Conservation (phyloP, 2,329 filamentous ascomycete species). For the Cladosporium sp. region DNA sequence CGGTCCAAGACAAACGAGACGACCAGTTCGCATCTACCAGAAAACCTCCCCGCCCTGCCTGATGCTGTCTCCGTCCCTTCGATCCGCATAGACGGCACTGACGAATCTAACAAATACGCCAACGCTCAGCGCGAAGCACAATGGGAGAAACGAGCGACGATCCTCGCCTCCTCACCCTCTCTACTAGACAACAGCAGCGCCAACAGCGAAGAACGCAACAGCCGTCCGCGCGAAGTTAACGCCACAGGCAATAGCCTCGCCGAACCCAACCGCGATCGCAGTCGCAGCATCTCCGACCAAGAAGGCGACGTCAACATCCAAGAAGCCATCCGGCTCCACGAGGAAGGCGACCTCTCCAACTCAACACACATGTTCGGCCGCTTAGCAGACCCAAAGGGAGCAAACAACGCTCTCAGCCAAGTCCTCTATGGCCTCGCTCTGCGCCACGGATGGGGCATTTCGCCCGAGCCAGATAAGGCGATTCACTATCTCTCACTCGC, state of each 20-base stretch:
- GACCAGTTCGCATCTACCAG: slow-evolving; percentile 68
- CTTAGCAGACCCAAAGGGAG: slow-evolving; percentile 76
- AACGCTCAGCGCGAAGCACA: slow-evolving; percentile 60
- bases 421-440: slow-evolving; percentile 92
- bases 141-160: slow-evolving; percentile 93
- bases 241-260: neutral
- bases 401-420: slow-evolving; percentile 90
- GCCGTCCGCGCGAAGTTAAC: neutral
- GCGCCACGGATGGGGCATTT: slow-evolving; percentile 90
- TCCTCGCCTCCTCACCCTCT: slow-evolving; percentile 60
- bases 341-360: slow-evolving; percentile 69
- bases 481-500: slow-evolving; percentile 83
- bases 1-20: slow-evolving; percentile 47
- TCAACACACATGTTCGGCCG: slow-evolving; percentile 83
- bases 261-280: slow-evolving; percentile 16
- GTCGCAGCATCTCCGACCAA: slow-evolving; percentile 35
- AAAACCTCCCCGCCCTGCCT: slow-evolving; percentile 77
- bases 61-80: slow-evolving; percentile 52
- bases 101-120: slow-evolving; percentile 34
- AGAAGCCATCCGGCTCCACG: slow-evolving; percentile 91
- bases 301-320: slow-evolving; percentile 65
- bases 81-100: slow-evolving; percentile 10
- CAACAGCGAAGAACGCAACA: slow-evolving; percentile 3
- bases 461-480: slow-evolving; percentile 65
- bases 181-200: slow-evolving; percentile 27